phyloP scores from a whole-genome alignment of 2,329 filamentous ascomycete species.

The Talaromyces sp. region DNA sequence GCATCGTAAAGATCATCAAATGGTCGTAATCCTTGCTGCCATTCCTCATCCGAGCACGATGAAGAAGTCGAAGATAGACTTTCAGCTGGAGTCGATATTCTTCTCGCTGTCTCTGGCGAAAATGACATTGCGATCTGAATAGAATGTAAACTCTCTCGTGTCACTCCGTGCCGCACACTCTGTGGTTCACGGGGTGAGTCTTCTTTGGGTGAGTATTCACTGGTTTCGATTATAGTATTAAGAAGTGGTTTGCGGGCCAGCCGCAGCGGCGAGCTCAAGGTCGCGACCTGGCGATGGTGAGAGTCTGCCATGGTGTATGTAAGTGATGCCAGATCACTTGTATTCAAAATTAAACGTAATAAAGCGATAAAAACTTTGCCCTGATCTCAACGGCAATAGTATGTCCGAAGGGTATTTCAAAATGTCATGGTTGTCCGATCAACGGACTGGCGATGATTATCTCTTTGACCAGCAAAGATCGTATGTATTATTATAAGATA shows the following conservation, averaged over 20 bases:
- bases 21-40: conserved; percentile 63
- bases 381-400: conserved; percentile 8
- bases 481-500: conserved; percentile 12
- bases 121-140: conserved; percentile 22
- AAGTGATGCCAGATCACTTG: conserved; percentile 30
- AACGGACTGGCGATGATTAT: conserved; percentile 35
- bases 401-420: conserved; percentile 17
- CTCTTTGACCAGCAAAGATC: conserved; percentile 32
- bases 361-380: conserved; percentile 5
- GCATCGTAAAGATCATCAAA: conserved; percentile 87
- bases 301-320: conserved; percentile 42
- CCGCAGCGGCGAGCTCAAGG: conserved; percentile 54
- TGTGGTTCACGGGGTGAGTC: neutral
- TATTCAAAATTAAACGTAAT: conserved; percentile 17
- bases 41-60: conserved; percentile 55
- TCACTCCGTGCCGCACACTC: conserved; percentile 30
- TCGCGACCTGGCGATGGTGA: conserved; percentile 48
- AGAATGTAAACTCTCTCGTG: conserved; percentile 16
- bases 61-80: conserved; percentile 27
- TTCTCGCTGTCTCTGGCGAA: conserved; percentile 18
- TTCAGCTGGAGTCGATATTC: conserved; percentile 33
- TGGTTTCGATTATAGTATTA: conserved; percentile 64
- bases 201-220: conserved; percentile 27
- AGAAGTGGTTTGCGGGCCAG: conserved; percentile 57
- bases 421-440: conserved; percentile 34